These are phyloP conservation scores for Moesziomyces antarcticus DNA, from an alignment of 1,284 basidiomycete genomes.

Conservation along the genomic window DNA sequence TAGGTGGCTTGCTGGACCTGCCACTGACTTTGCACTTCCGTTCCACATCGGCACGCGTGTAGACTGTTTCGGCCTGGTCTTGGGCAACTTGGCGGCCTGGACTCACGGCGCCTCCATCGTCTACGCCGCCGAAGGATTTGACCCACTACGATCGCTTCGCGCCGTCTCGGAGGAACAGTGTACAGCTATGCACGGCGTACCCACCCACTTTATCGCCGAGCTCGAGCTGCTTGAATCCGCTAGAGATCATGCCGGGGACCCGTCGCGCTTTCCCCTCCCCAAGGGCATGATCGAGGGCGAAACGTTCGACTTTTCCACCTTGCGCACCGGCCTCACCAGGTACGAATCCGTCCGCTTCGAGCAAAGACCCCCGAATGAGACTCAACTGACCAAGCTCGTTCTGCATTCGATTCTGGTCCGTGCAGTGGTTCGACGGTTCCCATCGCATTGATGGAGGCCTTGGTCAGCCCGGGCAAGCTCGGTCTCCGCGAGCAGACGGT, in stretches of 20 bases:
- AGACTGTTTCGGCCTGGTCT: slow-evolving; percentile 83
- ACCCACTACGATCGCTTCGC: slow-evolving; percentile 76
- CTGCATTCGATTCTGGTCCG: neutral
- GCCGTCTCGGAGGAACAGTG: slow-evolving; percentile 76
- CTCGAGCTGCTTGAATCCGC: slow-evolving; percentile 75
- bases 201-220: slow-evolving; percentile 78
- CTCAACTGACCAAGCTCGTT: neutral
- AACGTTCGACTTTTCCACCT: slow-evolving; percentile 36
- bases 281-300: slow-evolving; percentile 40
- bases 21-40: slow-evolving; percentile 1
- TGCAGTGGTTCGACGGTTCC: slow-evolving; percentile 79
- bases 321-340: slow-evolving; percentile 78
- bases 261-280: slow-evolving; percentile 15
- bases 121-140: slow-evolving; percentile 77
- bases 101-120: slow-evolving; percentile 78
- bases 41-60: too few species aligned
- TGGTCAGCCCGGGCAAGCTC: slow-evolving; percentile 69
- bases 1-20: too few species aligned
- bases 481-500: slow-evolving; percentile 75
- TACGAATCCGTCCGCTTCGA: slow-evolving; percentile 4
- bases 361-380: neutral
- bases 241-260: slow-evolving; percentile 49
- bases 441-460: slow-evolving; percentile 77
- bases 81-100: slow-evolving; percentile 85
- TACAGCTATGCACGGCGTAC: slow-evolving; percentile 83